Evolutionary conservation across 352 stramenopile genomes (phyloP).

Genomic region (Phytopythium kandeliae): DNA sequence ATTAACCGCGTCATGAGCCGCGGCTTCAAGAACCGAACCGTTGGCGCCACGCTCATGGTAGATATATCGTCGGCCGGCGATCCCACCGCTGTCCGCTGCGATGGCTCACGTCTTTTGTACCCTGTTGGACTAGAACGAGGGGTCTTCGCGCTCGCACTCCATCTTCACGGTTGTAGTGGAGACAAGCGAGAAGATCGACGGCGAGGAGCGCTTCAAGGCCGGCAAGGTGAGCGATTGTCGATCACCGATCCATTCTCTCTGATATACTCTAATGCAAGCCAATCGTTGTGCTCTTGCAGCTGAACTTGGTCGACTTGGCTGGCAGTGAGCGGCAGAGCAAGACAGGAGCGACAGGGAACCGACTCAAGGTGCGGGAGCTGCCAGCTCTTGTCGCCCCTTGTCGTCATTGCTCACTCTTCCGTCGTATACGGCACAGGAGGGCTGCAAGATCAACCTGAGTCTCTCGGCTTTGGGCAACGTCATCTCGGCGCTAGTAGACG

Average conservation of each 20-base stretch:
- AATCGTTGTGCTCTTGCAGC: slow-evolving; percentile 12
- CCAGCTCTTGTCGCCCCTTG: too few relatives aligned
- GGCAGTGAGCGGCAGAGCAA: slow-evolving; percentile 83
- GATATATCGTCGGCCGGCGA: not conserved
- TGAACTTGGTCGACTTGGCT: slow-evolving; percentile 82
- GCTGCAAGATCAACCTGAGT: slow-evolving; percentile 84
- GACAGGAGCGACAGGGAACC: slow-evolving; percentile 71
- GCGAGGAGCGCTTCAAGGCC: slow-evolving; percentile 74
- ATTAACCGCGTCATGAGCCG: slow-evolving; percentile 80
- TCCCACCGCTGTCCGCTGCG: not conserved
- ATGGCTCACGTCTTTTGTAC: not conserved
- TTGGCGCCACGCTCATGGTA: slow-evolving; percentile 80
- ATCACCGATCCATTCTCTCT: too few relatives aligned
- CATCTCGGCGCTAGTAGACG: slow-evolving; percentile 81
- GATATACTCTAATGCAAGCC: not conserved
- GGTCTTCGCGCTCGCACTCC: slow-evolving; percentile 76
- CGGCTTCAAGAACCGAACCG: slow-evolving; percentile 81
- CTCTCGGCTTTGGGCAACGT: slow-evolving; percentile 79
- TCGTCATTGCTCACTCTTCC: not conserved
- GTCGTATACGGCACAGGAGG: slow-evolving; percentile 46
- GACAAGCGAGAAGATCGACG: slow-evolving; percentile 69
- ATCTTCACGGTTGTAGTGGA: slow-evolving; percentile 86
- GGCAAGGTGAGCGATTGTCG: slow-evolving; percentile 70
- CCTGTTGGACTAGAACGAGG: slow-evolving; percentile 50
- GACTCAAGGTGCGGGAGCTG: slow-evolving; percentile 65